Evolutionary conservation across 2,329 filamentous ascomycete genomes (phyloP), one percentile per base, ranked within the genome.

Genomic region (Paradendryphiella salina): DNA sequence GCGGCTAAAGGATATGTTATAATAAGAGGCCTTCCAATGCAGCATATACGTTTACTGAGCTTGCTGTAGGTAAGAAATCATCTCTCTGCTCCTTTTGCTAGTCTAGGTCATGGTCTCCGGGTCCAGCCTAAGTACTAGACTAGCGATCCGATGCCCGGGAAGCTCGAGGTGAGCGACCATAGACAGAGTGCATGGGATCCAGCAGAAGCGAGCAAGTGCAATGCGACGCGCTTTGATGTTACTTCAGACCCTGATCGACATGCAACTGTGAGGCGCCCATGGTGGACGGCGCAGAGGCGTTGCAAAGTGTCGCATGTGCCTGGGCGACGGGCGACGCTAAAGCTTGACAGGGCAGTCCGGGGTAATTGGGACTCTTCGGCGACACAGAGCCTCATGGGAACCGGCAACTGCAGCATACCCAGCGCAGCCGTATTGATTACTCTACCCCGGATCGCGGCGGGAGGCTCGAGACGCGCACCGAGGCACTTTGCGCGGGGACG

Each of bases 331-430:
- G 28, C 13, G 39, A 31, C 38, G 46, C 46, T 34, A 37, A 34
- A 33, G 43, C 44, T 26, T 37, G 44, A 32, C 26, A 47, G 18
- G 20, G 14, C 29, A 17, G 31, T 38, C 44, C 36, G 15, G 28
- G 38, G 36, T 32, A 41, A 17, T 23, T 23, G 26, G 18, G n/a
- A 15, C 34, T 48, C 14, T 41, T 18, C 21, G 21, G 31, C 32
- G 23, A 37, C 26, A 51, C 36, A 46, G 14, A 59, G 62, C 59
- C 60, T 62, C 60, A 61, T 37, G 44, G 49, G 37, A 31, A 46
- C 42, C 45, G 49, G 38, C 54, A 52, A 55, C 48, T 52, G 50
- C 42, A 56, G 45, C 50, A 52, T 54, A 17, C 28, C 13, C 17
- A 35, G 20, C 33, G 43, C 21, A 39, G 37, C 45, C 38, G 52